A percentile compares a stretch with the other conserved stretches of the same genome.
phyloP scores from a whole-genome alignment of 805 yeast genomes.

The Cyberlindnera maclurae region DNA sequence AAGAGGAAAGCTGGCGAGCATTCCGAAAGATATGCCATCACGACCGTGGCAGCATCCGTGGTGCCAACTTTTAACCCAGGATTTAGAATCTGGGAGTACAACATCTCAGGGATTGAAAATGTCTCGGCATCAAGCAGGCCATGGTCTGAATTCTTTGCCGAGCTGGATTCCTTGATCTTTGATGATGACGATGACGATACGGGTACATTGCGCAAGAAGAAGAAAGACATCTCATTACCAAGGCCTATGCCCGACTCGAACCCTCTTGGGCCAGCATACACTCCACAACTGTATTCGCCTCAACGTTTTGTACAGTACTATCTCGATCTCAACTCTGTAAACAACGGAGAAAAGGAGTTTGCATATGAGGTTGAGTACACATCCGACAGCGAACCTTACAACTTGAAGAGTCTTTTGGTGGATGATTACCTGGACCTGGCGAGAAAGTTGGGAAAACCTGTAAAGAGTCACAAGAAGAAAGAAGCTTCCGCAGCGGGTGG shows the following conservation, averaged over 20 bases:
- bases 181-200: slow-evolving; percentile 18
- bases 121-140: slow-evolving; percentile 28
- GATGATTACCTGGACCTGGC: slow-evolving; percentile 57
- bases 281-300: slow-evolving; percentile 67
- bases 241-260: slow-evolving; percentile 45
- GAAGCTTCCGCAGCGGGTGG: neutral
- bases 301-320: slow-evolving; percentile 66
- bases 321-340: slow-evolving; percentile 50
- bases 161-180: slow-evolving; percentile 31
- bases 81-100: slow-evolving; percentile 81
- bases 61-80: slow-evolving; percentile 86
- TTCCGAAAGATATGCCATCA: slow-evolving; percentile 59
- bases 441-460: slow-evolving; percentile 41
- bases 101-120: slow-evolving; percentile 45
- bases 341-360: slow-evolving; percentile 38
- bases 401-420: slow-evolving; percentile 49
- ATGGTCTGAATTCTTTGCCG: slow-evolving; percentile 54
- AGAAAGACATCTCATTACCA: slow-evolving; percentile 55
- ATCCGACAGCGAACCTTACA: slow-evolving; percentile 54
- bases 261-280: slow-evolving; percentile 71
- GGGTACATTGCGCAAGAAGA: slow-evolving; percentile 17
- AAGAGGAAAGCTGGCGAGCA: slow-evolving; percentile 27
- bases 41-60: slow-evolving; percentile 65
- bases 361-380: slow-evolving; percentile 60
- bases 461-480: slow-evolving; percentile 7